phyloP scores from a whole-genome alignment of 768 basidiomycete species.

The Kwoniella mangroviensis region DNA sequence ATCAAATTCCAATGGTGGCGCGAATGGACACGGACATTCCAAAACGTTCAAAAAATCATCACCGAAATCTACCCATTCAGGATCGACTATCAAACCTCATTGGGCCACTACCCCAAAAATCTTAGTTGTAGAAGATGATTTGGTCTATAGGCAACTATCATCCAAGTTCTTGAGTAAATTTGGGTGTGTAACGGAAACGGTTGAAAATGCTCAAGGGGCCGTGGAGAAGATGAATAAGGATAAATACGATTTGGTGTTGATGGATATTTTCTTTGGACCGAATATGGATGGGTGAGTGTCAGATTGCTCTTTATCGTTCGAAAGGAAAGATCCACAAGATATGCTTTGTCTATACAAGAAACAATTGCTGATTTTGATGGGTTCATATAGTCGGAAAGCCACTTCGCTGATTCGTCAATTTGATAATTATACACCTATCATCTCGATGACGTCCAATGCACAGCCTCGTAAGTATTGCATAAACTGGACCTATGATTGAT shows the following conservation, averaged over 20 bases:
- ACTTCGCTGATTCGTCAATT: conserved; percentile 93
- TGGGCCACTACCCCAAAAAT: conserved; percentile 70
- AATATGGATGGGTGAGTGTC: conserved; percentile 58
- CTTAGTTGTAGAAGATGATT: conserved; percentile 92
- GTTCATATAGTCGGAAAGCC: conserved; percentile 60
- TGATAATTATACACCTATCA: conserved; percentile 93
- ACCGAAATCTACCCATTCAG: background rate
- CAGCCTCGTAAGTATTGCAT: conserved; percentile 73
- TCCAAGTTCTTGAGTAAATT: conserved; percentile 95
- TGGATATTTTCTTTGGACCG: conserved; percentile 88
- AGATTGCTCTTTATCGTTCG: too few relatives aligned
- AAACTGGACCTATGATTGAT: background rate
- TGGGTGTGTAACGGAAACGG: conserved; percentile 91
- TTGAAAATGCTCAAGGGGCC: conserved; percentile 87
- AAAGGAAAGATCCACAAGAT: too few relatives aligned
- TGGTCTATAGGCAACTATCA: conserved; percentile 81
- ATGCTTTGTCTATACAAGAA: conserved; percentile 59
- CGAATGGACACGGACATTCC: background rate
- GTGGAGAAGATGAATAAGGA: conserved; percentile 96
- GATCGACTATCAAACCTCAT: conserved; percentile 20
- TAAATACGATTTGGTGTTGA: conserved; percentile 93
- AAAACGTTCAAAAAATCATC: conserved; percentile 7
- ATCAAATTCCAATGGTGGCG: background rate
- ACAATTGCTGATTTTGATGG: background rate
- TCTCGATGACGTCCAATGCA: conserved; percentile 96